Evolutionary conservation across 2,329 filamentous ascomycete species (phyloP).

Genomic region (Seiridium cupressi): DNA sequence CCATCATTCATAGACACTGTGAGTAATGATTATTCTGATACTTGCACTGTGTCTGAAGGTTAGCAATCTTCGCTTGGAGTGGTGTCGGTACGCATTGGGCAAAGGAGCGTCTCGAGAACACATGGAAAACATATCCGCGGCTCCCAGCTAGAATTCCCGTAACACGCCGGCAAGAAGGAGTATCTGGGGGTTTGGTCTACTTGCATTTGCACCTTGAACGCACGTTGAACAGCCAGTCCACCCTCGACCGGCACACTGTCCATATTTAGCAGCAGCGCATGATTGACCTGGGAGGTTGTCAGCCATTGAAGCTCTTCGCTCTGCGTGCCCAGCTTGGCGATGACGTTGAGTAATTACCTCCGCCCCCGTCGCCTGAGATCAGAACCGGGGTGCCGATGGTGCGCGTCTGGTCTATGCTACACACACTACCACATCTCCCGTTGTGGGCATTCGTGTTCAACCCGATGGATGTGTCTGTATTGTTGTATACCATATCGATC

Average conservation of each 20-base stretch:
- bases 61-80: not conserved
- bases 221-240: constrained; percentile 24
- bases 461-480: constrained; percentile 24
- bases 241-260: constrained; percentile 25
- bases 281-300: not conserved
- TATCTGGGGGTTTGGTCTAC: not conserved
- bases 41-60: constrained; percentile 13
- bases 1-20: constrained; percentile 19
- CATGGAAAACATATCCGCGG: no score
- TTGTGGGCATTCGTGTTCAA: constrained; percentile 12
- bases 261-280: constrained; percentile 23
- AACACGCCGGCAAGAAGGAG: no score
- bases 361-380: constrained; percentile 18
- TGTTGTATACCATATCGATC: constrained; percentile 48
- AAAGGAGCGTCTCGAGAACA: no score
- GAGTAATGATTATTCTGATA: constrained; percentile 28
- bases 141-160: no score
- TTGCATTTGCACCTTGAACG: constrained; percentile 15
- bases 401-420: constrained; percentile 36
- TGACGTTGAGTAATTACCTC: not conserved
- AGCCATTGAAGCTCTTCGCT: not conserved
- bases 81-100: no score
- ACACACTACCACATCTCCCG: constrained; percentile 29
- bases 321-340: not conserved
- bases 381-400: constrained; percentile 34